Conservation (phyloP, 192 early-diverging fungal species). For the Umbelopsis isabellina region DNA sequence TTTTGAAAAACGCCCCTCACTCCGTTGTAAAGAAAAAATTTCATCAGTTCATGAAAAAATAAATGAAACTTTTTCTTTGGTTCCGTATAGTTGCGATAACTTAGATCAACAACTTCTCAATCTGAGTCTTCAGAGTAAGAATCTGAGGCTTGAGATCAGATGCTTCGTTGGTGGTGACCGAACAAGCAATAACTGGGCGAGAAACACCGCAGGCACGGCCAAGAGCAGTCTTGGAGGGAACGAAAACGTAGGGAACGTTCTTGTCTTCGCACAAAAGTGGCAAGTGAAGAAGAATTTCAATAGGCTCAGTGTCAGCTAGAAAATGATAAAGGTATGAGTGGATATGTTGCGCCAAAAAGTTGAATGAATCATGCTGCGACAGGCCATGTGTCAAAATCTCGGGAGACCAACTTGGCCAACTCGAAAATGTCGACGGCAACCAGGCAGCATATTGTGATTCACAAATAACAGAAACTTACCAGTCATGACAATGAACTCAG, state of each 20-base stretch:
- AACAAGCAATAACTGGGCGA: slow-evolving; percentile 88
- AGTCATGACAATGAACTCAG: slow-evolving; percentile 99
- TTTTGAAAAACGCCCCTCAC: slow-evolving; percentile 13
- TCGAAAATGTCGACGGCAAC: not conserved
- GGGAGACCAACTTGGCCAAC: no score
- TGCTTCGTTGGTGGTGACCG: slow-evolving; percentile 97
- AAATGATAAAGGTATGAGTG: not conserved
- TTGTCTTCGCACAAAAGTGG: slow-evolving; percentile 99
- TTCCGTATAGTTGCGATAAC: not conserved
- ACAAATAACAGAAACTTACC: slow-evolving; percentile 26
- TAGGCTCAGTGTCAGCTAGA: slow-evolving; percentile 91
- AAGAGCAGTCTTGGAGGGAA: slow-evolving; percentile 94
- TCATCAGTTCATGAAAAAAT: not conserved
- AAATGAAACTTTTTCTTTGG: not conserved
- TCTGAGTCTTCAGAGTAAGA: slow-evolving; percentile 84
- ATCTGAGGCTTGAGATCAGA: slow-evolving; percentile 96
- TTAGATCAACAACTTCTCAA: slow-evolving; percentile 94
- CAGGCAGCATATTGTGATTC: not conserved
- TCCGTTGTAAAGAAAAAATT: slow-evolving; percentile 6
- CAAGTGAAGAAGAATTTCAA: slow-evolving; percentile 97
- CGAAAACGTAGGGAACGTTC: slow-evolving; percentile 99
- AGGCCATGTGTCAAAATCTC: no score
- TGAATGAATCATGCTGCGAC: no score
- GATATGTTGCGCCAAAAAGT: no score
- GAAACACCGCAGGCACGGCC: slow-evolving; percentile 98